Evolutionary conservation across 1,284 basidiomycete species (phyloP), one percentile per base, ranked within the genome.

Genomic region (Leccinum subrobustum): DNA sequence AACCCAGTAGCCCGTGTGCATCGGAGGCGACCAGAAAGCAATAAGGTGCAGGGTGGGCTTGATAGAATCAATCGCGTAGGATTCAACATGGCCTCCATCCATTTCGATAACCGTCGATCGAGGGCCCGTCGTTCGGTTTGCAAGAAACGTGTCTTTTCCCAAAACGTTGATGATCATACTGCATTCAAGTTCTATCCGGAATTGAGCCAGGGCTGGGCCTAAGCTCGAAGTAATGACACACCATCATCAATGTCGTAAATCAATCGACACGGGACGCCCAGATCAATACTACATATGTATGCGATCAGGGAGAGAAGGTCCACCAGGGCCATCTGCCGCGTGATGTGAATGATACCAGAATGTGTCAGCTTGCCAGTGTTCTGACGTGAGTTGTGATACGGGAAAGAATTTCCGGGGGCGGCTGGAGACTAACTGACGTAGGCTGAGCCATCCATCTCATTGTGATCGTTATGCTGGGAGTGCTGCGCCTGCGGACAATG

Each of bases 331-430:
- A 33, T 68, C 67, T 6, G 27, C 57, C 18, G 54, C 75, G 44
- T 76, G 74, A 64, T 79, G 78, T 2, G 77, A 78, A 62, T 78
- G 77, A 52, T 78, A 80, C 77, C 76, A 78, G 58, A 18, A 42
- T 3, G 79, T 81, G n/a, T 79, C 78, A 25, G 73, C 73, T 61
- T 79, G 79, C 55, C 71, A 64, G 3, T 62, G 60, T 4, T n/a
- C 39, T 42, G 68, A 72, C 5, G 42, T 65, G 62, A 75, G 73
- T 70, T 57, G 42, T n/a, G 11, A 11, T 76, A 73, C 6, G 64
- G 47, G 65, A 71, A 71, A 3, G 60, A 59, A 54, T 67, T 61
- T 35, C 33, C 6, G 35, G 35, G 62, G 8, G 64, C 61, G 51
- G 68, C 65, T 16, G 68, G 67, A 55, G 66, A 67, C 60, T 70